Conservation (phyloP, 495 filamentous ascomycete species). For the Aspergillus sparsus region DNA sequence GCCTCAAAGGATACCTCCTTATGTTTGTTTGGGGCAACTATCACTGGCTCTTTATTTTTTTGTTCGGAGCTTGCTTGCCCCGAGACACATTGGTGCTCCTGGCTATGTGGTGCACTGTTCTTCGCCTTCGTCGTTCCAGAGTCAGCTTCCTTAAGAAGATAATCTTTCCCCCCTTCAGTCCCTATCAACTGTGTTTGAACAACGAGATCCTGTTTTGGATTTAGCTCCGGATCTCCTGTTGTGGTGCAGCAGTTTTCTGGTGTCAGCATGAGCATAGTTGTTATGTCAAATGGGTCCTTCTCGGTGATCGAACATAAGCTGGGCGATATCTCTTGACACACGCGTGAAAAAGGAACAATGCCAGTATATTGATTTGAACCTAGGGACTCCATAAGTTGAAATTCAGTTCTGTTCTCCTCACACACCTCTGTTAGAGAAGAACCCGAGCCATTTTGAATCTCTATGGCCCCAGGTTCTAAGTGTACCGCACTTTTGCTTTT, state of each 20-base stretch:
- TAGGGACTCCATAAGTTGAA: not conserved
- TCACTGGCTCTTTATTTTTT: not conserved
- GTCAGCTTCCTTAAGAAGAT: no score
- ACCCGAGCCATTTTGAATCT: not conserved
- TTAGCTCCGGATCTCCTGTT: not conserved
- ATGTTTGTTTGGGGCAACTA: not conserved
- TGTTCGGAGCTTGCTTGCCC: not conserved
- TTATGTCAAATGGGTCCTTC: conserved; percentile 33
- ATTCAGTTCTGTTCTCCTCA: not conserved
- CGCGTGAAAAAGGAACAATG: conserved; percentile 35
- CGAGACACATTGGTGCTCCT: no score
- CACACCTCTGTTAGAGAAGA: not conserved
- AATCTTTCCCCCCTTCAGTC: no score
- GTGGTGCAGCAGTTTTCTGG: conserved; percentile 7
- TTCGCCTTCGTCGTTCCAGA: no score
- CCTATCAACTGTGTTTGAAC: no score
- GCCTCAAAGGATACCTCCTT: conserved; percentile 36
- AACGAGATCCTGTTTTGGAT: not conserved
- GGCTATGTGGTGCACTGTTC: no score
- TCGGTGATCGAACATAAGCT: conserved; percentile 17
- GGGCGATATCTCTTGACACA: conserved; percentile 24
- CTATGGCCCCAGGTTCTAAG: not conserved
- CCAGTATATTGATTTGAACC: conserved; percentile 7
- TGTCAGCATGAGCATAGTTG: conserved; percentile 34
- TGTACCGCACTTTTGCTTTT: not conserved